Evolutionary conservation across 768 basidiomycete species (phyloP), one percentile per base, ranked within the genome.

Genomic region (Auriscalpium vulgare): DNA sequence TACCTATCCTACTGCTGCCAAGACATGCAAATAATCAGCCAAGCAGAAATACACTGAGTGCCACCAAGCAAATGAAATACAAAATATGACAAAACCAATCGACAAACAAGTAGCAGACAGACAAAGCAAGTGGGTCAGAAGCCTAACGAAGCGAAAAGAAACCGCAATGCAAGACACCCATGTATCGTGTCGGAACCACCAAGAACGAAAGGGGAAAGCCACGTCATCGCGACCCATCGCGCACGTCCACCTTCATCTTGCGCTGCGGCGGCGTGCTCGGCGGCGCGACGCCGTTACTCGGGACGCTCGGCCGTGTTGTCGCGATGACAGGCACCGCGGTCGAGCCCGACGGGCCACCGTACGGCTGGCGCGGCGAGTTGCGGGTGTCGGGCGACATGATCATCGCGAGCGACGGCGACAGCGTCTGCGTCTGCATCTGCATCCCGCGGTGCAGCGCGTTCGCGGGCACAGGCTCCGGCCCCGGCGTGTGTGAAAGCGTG

Each of bases 401-500:
- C 74, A 82, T 78, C 16, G 82, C 83, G 43, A 84, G 65, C 16
- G 83, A 84, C 8, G 84, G 84, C 2, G 82, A 84, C 34, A 85
- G 71, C 10, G 68, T 68, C 53, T 61, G 61, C 13, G 74, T 80
- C 57, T 79, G 9, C 69, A 71, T 52, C 67, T 71, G 54, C 69
- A 65, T 7, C 71, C 71, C 11, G 38, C 51, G 46, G 17, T 53
- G 56, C 17, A 60, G 50, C 19, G 50, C 36, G 16, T 49, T 14
- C 16, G 58, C 49, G 4, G 48, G n/a, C 1, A 57, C 48, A 4
- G 61, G 62, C 49, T 66, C 65, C 3, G 65, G 58, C 23, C 55
- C 62, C 14, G 60, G 51, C 48, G 63, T 29, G 36, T 59, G 63
- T 13, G 56, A 54, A n/a, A 63, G 58, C 29, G 69, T 50, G 21